phyloP scores from a whole-genome alignment of 805 yeast species.

The Pichia thaimueangensis region DNA sequence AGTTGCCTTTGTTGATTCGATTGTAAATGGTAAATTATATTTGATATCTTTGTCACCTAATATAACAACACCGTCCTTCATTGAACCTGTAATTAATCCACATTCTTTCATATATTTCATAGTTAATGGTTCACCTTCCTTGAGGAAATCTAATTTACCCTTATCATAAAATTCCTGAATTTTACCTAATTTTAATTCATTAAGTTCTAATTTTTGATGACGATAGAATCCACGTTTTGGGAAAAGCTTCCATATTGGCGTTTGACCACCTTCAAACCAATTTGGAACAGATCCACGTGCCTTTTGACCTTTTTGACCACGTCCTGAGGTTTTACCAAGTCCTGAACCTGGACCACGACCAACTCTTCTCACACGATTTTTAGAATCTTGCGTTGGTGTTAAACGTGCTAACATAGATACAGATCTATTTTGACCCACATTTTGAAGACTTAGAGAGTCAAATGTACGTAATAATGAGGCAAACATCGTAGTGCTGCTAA shows the following conservation, averaged over 20 bases:
- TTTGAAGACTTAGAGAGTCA: not conserved
- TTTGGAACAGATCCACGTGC: constrained; percentile 86
- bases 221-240: constrained; percentile 87
- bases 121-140: constrained; percentile 57
- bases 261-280: constrained; percentile 99
- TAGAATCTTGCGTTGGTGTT: constrained; percentile 57
- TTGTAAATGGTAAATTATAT: constrained; percentile 54
- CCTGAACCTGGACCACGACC: constrained; percentile 97
- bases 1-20: constrained; percentile 83
- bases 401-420: constrained; percentile 47
- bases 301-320: constrained; percentile 98
- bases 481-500: too few relatives aligned
- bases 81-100: constrained; percentile 65
- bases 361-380: constrained; percentile 57
- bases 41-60: constrained; percentile 56
- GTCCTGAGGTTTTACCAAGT: constrained; percentile 88
- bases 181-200: constrained; percentile 58
- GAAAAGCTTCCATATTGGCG: constrained; percentile 77
- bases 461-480: constrained; percentile 1
- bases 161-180: constrained; percentile 65
- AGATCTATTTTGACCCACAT: constrained; percentile 17
- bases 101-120: constrained; percentile 71
- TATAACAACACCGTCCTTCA: constrained; percentile 76
- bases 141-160: constrained; percentile 51
- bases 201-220: constrained; percentile 45